These are phyloP conservation scores for Metschnikowia matae DNA, from an alignment of 805 yeast genomes.

Conservation along the genomic window DNA sequence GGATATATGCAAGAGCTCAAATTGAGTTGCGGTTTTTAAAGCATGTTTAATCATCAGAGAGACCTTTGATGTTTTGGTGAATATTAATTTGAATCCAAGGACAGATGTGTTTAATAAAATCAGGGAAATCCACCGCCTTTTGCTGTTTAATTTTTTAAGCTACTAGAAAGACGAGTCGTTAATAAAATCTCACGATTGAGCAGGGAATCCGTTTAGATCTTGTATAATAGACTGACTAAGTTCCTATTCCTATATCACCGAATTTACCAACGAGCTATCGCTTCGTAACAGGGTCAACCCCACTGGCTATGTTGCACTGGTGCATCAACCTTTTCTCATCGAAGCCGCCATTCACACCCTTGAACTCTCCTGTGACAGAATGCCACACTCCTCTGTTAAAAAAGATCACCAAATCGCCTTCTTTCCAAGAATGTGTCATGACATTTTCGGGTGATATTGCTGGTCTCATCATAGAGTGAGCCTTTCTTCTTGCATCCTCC, in stretches of 20 bases:
- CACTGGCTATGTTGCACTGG: conserved; percentile 89
- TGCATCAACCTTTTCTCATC: conserved; percentile 86
- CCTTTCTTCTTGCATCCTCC: conserved; percentile 68
- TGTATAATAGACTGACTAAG: background rate
- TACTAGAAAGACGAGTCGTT: too few species aligned
- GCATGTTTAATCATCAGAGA: too few species aligned
- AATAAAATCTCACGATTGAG: background rate
- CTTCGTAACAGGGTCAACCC: conserved; percentile 51
- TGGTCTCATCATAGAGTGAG: conserved; percentile 78
- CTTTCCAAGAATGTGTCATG: conserved; percentile 77
- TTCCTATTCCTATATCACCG: background rate
- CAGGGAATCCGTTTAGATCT: background rate
- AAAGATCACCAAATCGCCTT: conserved; percentile 83
- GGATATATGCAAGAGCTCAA: too few species aligned
- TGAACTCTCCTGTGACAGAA: conserved; percentile 85
- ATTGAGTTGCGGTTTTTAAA: too few species aligned
- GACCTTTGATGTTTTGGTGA: background rate
- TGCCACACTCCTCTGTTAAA: conserved; percentile 90
- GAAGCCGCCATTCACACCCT: conserved; percentile 41
- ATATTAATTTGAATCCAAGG: background rate
- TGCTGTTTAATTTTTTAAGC: too few species aligned
- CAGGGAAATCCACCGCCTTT: too few species aligned
- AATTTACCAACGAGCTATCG: background rate
- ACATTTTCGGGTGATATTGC: conserved; percentile 71
- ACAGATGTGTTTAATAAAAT: too few species aligned